Base-by-base conservation (phyloP, 1,284 basidiomycete genomes). In the Malassezia arunalokei region DNA sequence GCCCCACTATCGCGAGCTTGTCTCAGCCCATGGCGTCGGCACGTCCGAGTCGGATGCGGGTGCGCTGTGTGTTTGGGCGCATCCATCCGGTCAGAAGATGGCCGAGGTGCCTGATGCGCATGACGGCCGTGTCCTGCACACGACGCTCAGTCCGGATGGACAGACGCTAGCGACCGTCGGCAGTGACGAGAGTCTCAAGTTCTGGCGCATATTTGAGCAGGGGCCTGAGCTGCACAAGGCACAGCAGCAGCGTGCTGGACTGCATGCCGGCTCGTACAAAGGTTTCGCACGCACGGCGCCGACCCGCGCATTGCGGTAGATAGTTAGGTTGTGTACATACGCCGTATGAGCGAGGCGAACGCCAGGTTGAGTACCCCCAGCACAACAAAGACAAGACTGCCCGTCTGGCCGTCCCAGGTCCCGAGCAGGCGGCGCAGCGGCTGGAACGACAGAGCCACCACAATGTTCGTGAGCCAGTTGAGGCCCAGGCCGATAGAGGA, bases 391-490 rank as follows among this genome's bases (percentile, higher is more conserved):
- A 68, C 65, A 15, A 59, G 54, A 2, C 65, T 64, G 38, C 67
- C 67, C 5, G 60, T 65, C 42, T 59, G 55, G 5, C 47, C 40
- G 40, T 68, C 68, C 42, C 47, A 57, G 17, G 29, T 14, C 2
- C 78, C 76, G 49, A 92, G 78, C 17, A 80, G 66, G 70, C 87
- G 83, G 47, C 87, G 82, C 39, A 92, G 73, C 0, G 87, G 86
- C 12, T 92, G 77, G 75, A 94, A 94, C 29, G 81, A 74, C 3
- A 89, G 76, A 3, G 86, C 86, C 35, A 92, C 83, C 58, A 83
- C 50, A 68, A 91, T 89, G 71, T 89, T 91, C 17, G 80, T 77
- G 42, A 83, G 79, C 89, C 88, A 94, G 65, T 87, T 89, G n/a
- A 86, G 64, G 7, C 86, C 85, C 20, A 92, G 77, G 0, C 83